A percentile compares a stretch with the other conserved stretches of the same genome.
Conservation (phyloP, 2,329 filamentous ascomycete genomes). For the Ophiostoma sp. region DNA sequence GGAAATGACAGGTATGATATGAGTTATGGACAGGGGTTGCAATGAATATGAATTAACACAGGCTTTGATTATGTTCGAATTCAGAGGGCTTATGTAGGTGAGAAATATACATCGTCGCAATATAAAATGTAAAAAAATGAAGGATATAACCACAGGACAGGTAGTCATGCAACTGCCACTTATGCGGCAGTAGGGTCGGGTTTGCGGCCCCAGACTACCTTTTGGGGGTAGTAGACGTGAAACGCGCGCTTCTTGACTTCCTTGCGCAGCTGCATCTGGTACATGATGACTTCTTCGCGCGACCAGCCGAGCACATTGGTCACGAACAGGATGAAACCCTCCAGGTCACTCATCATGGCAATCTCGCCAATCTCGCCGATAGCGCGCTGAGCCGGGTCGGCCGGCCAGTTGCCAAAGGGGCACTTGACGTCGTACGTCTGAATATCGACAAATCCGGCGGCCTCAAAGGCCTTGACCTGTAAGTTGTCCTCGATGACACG, state of each 20-base stretch:
- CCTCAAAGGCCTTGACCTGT: constrained; percentile 47
- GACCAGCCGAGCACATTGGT: constrained; percentile 27
- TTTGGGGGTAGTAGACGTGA: constrained; percentile 24
- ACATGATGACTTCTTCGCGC: constrained; percentile 25
- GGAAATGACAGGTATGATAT: not conserved
- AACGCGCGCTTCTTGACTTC: constrained; percentile 24
- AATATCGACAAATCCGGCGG: constrained; percentile 54
- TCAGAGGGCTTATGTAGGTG: not conserved
- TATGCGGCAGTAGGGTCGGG: constrained; percentile 13
- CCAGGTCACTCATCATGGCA: constrained; percentile 23
- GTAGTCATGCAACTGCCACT: not conserved
- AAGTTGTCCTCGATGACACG: constrained; percentile 50
- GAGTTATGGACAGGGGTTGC: no score
- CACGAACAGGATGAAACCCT: constrained; percentile 27
- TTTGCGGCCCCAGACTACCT: constrained; percentile 25
- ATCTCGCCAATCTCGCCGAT: constrained; percentile 28
- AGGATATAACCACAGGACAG: not conserved
- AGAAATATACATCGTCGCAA: not conserved
- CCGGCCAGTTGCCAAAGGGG: constrained; percentile 35
- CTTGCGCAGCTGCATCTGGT: constrained; percentile 23
- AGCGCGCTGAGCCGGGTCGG: constrained; percentile 32
- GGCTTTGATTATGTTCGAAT: not conserved
- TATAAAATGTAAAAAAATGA: constrained; percentile 28
- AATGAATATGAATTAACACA: not conserved
- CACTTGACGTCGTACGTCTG: constrained; percentile 45